Evolutionary conservation across 805 yeast genomes (phyloP).

Genomic region (Saturnispora hagleri): DNA sequence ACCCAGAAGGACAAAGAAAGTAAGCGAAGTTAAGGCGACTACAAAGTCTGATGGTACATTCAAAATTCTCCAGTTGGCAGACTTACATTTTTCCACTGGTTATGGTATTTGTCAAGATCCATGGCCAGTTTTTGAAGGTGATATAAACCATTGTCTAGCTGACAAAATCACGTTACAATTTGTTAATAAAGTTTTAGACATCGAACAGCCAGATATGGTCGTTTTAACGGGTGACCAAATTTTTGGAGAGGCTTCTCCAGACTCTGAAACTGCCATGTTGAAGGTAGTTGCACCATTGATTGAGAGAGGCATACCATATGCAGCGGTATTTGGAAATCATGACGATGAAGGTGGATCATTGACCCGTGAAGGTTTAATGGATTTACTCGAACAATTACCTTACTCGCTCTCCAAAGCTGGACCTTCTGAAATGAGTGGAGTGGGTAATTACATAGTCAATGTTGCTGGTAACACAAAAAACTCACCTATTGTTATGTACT

Average conservation of each 20-base stretch:
- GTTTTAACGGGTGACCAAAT: conserved; percentile 89
- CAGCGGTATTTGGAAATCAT: conserved; percentile 85
- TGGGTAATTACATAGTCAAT: conserved; percentile 66
- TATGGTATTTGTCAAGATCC: conserved; percentile 73
- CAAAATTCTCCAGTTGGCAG: conserved; percentile 84
- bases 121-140: conserved; percentile 35
- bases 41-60: conserved; percentile 39
- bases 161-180: conserved; percentile 64
- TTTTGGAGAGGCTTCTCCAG: conserved; percentile 72
- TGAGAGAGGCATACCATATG: conserved; percentile 64
- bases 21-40: conserved; percentile 25
- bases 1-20: conserved; percentile 8
- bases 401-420: conserved; percentile 55
- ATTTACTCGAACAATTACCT: conserved; percentile 50
- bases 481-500: conserved; percentile 44
- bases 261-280: conserved; percentile 71
- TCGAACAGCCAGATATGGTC: conserved; percentile 77
- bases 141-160: conserved; percentile 54
- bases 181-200: conserved; percentile 51
- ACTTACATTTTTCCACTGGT: conserved; percentile 83
- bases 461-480: conserved; percentile 32
- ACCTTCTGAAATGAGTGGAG: conserved; percentile 63
- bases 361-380: conserved; percentile 50
- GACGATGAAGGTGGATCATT: conserved; percentile 86
- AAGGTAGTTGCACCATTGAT: conserved; percentile 70